Percentiles rank a stretch among this genome's conserved stretches.
These are phyloP conservation scores for Ascoidea asiatica DNA, from an alignment of 805 yeast genomes.

Conservation along the genomic window DNA sequence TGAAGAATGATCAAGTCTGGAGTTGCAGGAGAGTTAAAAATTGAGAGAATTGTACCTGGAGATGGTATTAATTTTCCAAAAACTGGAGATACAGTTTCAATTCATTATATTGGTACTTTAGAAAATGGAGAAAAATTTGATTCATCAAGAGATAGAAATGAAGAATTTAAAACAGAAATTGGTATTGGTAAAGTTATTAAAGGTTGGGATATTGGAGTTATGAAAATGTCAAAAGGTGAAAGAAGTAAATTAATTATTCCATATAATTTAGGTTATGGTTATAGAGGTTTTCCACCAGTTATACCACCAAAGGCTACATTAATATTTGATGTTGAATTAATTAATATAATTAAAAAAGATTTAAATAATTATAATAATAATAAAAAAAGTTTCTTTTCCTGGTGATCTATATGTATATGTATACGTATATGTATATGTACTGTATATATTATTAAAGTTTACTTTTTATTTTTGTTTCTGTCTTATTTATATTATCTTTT, in stretches of 20 bases:
- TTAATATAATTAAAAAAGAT: too few relatives aligned
- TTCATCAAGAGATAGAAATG: conserved; percentile 87
- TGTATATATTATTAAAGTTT: too few relatives aligned
- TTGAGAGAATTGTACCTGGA: conserved; percentile 34
- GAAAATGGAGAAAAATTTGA: conserved; percentile 94
- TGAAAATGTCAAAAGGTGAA: conserved; percentile 76
- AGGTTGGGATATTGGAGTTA: conserved; percentile 75
- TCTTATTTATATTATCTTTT: too few relatives aligned
- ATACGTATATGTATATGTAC: too few relatives aligned
- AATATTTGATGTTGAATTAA: conserved; percentile 68
- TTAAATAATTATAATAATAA: too few relatives aligned
- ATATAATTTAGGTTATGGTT: conserved; percentile 85
- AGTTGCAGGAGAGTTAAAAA: conserved; percentile 23
- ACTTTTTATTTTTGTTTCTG: too few relatives aligned
- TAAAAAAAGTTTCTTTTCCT: too few relatives aligned
- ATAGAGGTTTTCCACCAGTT: conserved; percentile 88
- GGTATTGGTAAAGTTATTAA: conserved; percentile 94
- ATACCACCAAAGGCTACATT: conserved; percentile 94
- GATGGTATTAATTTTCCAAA: conserved; percentile 80
- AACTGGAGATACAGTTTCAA: conserved; percentile 75
- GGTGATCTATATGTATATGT: too few relatives aligned
- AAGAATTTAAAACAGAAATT: conserved; percentile 85
- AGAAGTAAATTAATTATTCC: conserved; percentile 86
- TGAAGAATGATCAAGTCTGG: conserved; percentile 21
- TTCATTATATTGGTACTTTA: conserved; percentile 90